Base-by-base conservation (phyloP, 495 filamentous ascomycete genomes). In the Talaromyces proteolyticus region DNA sequence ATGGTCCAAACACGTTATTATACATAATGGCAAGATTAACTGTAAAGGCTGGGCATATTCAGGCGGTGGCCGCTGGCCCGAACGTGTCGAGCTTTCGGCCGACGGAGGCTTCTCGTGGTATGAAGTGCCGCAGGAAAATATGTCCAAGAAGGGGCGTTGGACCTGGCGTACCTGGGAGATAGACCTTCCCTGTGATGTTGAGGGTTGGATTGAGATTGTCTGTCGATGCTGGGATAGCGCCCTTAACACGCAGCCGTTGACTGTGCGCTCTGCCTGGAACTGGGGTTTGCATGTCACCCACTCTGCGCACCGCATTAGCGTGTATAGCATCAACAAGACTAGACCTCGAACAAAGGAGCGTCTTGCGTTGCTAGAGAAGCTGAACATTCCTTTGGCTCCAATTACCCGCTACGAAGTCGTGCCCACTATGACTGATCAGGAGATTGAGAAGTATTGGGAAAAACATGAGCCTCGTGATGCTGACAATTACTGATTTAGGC, bases 271-370 rank as follows among this genome's bases (percentile, higher is more conserved):
- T 0, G 61, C 68, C 4, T 72, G 72, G 72, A 75, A 74, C 58
- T 85, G 80, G 81, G 82, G 79, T 37, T 65, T 86, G 12, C 82
- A 86, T 62, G 82, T 87, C 21, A 86, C 82, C 1, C 76, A 72
- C n/a, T 81, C 76, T 3, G 79, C 76, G 23, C 83, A 86, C 56
- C 73, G 81, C 3, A 74, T 87, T 62, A 80, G 67, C 48, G 56
- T 86, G 10, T 87, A 84, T 59, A 84, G 79, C 52, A 68, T 84
- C 53, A 85, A 85, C 60, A 76, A 72, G 53, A 67, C 51, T 0
- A 72, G 62, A 17, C 59, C 73, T 2, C 54, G 58, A 5, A 85
- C 82, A 2, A 66, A 61, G 17, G 58, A 65, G 50, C 63, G 76
- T 6, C 51, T 86, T 49, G 72, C 70, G 45, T 57, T 71, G 50